Evolutionary conservation across 1,284 basidiomycete genomes (phyloP).

Genomic region (Trichosporon inkin): DNA sequence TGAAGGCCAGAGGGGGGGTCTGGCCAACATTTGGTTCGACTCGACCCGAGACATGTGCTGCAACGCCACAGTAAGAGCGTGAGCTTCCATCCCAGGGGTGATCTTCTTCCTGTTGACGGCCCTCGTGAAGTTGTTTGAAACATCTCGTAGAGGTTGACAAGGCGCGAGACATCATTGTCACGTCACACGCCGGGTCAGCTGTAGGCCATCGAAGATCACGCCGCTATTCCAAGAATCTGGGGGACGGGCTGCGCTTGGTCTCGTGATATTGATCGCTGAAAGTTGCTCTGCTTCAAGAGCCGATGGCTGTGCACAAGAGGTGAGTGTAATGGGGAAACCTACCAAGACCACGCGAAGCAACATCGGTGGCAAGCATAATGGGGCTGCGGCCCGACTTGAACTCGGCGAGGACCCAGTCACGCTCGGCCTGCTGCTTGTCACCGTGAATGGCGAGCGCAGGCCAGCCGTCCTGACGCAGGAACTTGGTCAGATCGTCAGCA

Average conservation of each 20-base stretch:
- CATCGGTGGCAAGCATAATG: slow-evolving; percentile 95
- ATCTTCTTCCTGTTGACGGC: slow-evolving; percentile 20
- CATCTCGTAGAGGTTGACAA: slow-evolving; percentile 1
- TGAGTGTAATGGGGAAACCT: slow-evolving; percentile 57
- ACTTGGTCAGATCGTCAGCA: slow-evolving; percentile 97
- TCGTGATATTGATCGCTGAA: slow-evolving; percentile 11
- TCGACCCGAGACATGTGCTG: slow-evolving; percentile 8
- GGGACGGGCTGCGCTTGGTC: slow-evolving; percentile 4
- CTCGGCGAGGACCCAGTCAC: slow-evolving; percentile 97
- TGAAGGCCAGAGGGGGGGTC: slow-evolving; percentile 6
- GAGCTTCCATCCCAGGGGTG: slow-evolving; percentile 8
- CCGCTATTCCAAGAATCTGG: neutral
- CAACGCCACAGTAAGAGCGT: slow-evolving; percentile 7
- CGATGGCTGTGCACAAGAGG: slow-evolving; percentile 28
- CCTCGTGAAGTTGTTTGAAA: slow-evolving; percentile 10
- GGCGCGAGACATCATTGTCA: slow-evolving; percentile 10
- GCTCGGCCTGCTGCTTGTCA: slow-evolving; percentile 86
- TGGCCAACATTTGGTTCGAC: slow-evolving; percentile 1
- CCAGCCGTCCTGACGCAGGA: slow-evolving; percentile 95
- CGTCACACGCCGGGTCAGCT: slow-evolving; percentile 11
- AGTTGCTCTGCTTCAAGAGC: slow-evolving; percentile 21
- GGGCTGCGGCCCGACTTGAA: slow-evolving; percentile 97
- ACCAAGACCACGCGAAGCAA: slow-evolving; percentile 99
- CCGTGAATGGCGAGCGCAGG: slow-evolving; percentile 97
- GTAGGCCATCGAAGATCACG: slow-evolving; percentile 20